These are phyloP conservation scores for Candida sp. DNA, from an alignment of 1,139 yeast genomes.

Conservation along the genomic window DNA sequence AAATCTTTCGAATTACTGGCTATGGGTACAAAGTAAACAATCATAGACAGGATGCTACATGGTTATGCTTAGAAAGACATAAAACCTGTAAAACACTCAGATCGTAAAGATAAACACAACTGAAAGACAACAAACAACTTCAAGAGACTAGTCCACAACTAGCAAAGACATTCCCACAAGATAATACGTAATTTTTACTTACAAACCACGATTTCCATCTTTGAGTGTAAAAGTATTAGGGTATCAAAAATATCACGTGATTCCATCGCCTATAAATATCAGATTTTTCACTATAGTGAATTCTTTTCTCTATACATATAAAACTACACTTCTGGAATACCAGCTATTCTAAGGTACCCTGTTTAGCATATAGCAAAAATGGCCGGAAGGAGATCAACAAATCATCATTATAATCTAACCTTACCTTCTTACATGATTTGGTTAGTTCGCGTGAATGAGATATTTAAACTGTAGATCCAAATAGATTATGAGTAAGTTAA, in stretches of 20 bases:
- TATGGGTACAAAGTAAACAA: too few relatives aligned
- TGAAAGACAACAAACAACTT: too few relatives aligned
- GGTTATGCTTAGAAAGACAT: neutral
- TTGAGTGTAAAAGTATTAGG: neutral
- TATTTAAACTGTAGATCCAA: slow-evolving; percentile 11
- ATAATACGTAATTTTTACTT: too few relatives aligned
- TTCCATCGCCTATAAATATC: neutral
- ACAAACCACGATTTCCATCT: too few relatives aligned
- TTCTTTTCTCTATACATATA: slow-evolving; percentile 24
- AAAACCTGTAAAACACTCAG: too few relatives aligned
- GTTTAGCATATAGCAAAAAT: slow-evolving; percentile 47
- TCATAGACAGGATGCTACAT: neutral
- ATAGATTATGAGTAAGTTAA: too few relatives aligned
- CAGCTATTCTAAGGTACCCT: slow-evolving; percentile 44
- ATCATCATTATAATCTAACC: slow-evolving; percentile 37
- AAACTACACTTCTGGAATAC: slow-evolving; percentile 43
- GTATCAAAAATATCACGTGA: neutral
- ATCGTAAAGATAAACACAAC: too few relatives aligned
- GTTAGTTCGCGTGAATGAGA: slow-evolving; percentile 49
- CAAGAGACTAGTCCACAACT: too few relatives aligned
- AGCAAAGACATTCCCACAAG: too few relatives aligned
- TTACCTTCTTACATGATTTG: slow-evolving; percentile 10
- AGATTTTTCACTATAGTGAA: neutral
- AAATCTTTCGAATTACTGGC: too few relatives aligned
- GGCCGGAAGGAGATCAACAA: slow-evolving; percentile 46